Conservation (phyloP, 306 rosid genomes). For the Quercus engelmannii region DNA sequence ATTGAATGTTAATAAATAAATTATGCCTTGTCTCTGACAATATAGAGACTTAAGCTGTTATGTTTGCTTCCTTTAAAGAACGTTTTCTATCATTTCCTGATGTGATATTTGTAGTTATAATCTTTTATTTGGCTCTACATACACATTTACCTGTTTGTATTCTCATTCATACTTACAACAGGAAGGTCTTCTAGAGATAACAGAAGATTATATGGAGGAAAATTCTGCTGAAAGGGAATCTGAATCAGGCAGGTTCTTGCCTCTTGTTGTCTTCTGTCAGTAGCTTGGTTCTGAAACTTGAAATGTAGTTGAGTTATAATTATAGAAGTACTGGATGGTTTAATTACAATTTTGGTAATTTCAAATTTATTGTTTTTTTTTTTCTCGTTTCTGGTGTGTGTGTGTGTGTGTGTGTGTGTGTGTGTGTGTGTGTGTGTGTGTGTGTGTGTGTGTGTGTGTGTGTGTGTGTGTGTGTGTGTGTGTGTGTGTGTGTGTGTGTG, state of each 20-base stretch:
- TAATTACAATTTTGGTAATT: neutral
- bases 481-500: neutral
- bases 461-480: neutral
- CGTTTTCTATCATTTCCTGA: neutral
- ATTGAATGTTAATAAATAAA: neutral
- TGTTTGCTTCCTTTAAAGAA: neutral
- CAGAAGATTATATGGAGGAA: conserved; percentile 72
- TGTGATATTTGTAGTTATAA: neutral
- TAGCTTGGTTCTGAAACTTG: neutral
- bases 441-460: neutral
- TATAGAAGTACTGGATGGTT: neutral
- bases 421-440: neutral
- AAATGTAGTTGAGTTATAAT: neutral
- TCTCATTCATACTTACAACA: conserved; percentile 22
- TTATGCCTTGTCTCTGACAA: neutral
- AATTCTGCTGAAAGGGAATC: conserved; percentile 28
- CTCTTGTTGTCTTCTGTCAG: conserved; percentile 8
- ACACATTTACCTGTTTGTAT: neutral
- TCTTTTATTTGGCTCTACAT: neutral
- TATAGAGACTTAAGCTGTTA: neutral
- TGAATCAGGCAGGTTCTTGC: conserved; percentile 47
- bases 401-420: neutral
- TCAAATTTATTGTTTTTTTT: neutral
- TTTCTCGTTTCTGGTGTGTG: no score
- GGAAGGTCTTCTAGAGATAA: conserved; percentile 83